Conservation (phyloP, 2,329 filamentous ascomycete species). For the Ophiostoma himal-ulmi region DNA sequence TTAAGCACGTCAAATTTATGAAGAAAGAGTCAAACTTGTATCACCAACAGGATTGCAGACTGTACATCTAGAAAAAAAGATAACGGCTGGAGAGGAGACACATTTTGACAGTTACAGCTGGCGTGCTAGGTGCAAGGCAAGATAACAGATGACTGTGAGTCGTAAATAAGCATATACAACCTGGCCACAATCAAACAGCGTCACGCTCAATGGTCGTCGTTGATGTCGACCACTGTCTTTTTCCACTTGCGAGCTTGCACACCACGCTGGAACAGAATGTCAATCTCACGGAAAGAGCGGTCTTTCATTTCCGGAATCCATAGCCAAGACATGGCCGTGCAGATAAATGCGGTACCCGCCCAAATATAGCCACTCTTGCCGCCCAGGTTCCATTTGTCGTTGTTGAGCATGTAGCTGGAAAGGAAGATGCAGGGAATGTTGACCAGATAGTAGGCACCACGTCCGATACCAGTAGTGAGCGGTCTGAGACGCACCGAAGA, state of each 20-base stretch:
- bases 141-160: no score
- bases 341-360: conserved; percentile 53
- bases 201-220: conserved; percentile 41
- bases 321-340: conserved; percentile 45
- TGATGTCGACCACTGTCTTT: conserved; percentile 50
- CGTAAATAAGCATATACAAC: no score
- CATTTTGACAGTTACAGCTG: no score
- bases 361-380: conserved; percentile 56
- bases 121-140: no score
- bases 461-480: conserved; percentile 32
- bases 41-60: no score
- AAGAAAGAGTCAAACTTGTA: no score
- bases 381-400: conserved; percentile 38
- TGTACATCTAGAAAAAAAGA: no score
- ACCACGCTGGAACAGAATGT: conserved; percentile 52
- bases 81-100: no score
- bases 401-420: conserved; percentile 37
- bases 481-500: conserved; percentile 33
- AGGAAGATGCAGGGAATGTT: conserved; percentile 29
- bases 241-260: conserved; percentile 51
- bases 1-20: no score
- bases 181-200: no score
- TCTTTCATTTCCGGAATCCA: conserved; percentile 52
- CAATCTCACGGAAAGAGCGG: conserved; percentile 56
- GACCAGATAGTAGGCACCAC: conserved; percentile 31